Conservation (phyloP, 1,284 basidiomycete genomes). For the Cutaneotrichosporon sp. region DNA sequence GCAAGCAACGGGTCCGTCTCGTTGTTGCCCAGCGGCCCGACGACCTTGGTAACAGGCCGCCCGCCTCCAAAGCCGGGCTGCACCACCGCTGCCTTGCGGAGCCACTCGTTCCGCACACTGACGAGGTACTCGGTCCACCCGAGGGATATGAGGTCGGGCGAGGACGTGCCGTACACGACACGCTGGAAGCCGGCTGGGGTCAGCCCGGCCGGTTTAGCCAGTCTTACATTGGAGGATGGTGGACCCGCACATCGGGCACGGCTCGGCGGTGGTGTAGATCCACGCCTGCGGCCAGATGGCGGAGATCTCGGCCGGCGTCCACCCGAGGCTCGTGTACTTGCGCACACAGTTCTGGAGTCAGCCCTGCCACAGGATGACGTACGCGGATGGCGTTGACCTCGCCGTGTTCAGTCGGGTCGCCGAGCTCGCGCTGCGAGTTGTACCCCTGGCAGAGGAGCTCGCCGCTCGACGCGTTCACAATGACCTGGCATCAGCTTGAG, state of each 20-base stretch:
- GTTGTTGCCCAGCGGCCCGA: background rate
- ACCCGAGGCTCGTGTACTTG: constrained; percentile 6
- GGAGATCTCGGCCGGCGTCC: constrained; percentile 6
- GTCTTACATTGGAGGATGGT: constrained; percentile 7
- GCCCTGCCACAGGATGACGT: background rate
- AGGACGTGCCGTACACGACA: constrained; percentile 6
- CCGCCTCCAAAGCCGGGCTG: constrained; percentile 10
- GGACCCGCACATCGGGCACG: constrained; percentile 11
- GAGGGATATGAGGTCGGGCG: background rate
- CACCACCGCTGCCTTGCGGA: constrained; percentile 3
- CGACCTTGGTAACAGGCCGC: constrained; percentile 1
- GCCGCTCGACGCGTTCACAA: constrained; percentile 6
- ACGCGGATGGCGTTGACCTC: constrained; percentile 6
- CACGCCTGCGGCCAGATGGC: constrained; percentile 11
- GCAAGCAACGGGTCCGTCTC: background rate
- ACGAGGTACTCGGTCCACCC: constrained; percentile 15
- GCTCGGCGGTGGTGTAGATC: constrained; percentile 14
- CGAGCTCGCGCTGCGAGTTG: constrained; percentile 8
- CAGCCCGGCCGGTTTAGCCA: too few relatives aligned
- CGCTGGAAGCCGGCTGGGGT: constrained; percentile 9
- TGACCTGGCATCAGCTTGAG: constrained; percentile 6
- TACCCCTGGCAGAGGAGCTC: constrained; percentile 10
- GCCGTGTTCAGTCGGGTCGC: constrained; percentile 12
- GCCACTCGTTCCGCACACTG: constrained; percentile 5
- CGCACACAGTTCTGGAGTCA: constrained; percentile 5